Evolutionary conservation across 1,139 yeast genomes (phyloP).

Genomic region (Suhomyces taliae): DNA sequence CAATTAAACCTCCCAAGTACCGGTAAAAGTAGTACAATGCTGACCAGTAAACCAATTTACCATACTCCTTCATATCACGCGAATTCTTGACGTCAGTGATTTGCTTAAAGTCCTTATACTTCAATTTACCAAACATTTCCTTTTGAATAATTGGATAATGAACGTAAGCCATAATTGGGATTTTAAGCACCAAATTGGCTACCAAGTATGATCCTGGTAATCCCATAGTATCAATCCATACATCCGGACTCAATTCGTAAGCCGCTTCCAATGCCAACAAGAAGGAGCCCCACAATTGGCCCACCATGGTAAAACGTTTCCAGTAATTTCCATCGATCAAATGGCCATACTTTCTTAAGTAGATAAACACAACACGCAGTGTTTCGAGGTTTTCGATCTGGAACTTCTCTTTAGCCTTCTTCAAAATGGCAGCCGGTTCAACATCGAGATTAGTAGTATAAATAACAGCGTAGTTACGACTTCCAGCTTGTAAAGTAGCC

Average conservation of each 20-base stretch:
- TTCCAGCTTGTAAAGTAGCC: constrained; percentile 57
- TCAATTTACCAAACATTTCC: constrained; percentile 75
- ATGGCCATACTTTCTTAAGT: constrained; percentile 54
- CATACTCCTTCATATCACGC: constrained; percentile 4
- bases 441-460: constrained; percentile 71
- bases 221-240: constrained; percentile 95
- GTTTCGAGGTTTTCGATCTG: constrained; percentile 52
- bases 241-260: constrained; percentile 71
- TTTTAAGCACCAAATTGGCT: constrained; percentile 50
- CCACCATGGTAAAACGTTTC: constrained; percentile 78
- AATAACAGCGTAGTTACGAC: constrained; percentile 61
- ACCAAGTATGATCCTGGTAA: constrained; percentile 80
- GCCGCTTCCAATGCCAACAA: constrained; percentile 72
- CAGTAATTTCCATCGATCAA: constrained; percentile 72
- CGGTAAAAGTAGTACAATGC: constrained; percentile 60
- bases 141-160: constrained; percentile 90
- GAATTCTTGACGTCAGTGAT: neutral
- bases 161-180: constrained; percentile 84
- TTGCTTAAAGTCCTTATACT: constrained; percentile 25
- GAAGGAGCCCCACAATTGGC: constrained; percentile 83
- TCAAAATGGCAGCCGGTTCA: constrained; percentile 54
- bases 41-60: constrained; percentile 60
- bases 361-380: constrained; percentile 67
- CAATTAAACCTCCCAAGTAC: constrained; percentile 64
- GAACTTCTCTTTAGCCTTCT: constrained; percentile 62